Evolutionary conservation across 768 basidiomycete genomes (phyloP), one percentile per base, ranked within the genome.

Genomic region (Kwoniella dejecticola): DNA sequence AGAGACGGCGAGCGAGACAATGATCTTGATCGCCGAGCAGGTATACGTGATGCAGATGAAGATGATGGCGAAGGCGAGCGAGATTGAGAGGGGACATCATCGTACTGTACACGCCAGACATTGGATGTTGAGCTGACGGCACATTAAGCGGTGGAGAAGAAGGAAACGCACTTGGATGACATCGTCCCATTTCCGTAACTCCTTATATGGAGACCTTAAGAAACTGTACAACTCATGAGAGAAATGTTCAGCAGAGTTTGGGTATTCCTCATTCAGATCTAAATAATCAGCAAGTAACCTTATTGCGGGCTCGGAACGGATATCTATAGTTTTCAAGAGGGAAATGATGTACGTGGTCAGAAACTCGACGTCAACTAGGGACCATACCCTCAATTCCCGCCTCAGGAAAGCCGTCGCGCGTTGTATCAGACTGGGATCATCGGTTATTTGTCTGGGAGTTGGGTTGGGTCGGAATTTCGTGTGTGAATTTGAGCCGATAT

Each of bases 191-290:
- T 85, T 82, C 52, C 86, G 84, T 23, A 96, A 82, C 77, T 93
- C 91, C 69, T 86, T 86, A 77, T 86, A 95, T 1, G 93, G 93
- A 8, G 91, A 94, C 52, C 93, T 84, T 19, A 95, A 82, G 75
- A 89, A 97, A 41, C 84, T 85, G 76, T 95, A 96, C 38, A 96
- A 83, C 79, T 97, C 93, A 79, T 97, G 93, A 7, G 88, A 90
- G 80, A 96, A 94, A 78, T 96, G 93, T 74, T 97, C 93, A 11
- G 93, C 89, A 68, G 90, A 89, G 24, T 82, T 78, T 60, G 84
- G 82, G 56, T 86, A 82, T 24, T 82, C 81, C 7, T 26, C 10
- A 45, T 49, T 27, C 27, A 23, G 10, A 90, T 97, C 93, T 47
- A 97, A 82, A 79, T 93, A 94, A 68, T 95, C 93, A 13, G 91